A percentile compares a stretch with the other conserved stretches of the same genome.
Evolutionary conservation across 345 rosid species (phyloP).

Genomic region (Rhodomyrtus tomentosa): DNA sequence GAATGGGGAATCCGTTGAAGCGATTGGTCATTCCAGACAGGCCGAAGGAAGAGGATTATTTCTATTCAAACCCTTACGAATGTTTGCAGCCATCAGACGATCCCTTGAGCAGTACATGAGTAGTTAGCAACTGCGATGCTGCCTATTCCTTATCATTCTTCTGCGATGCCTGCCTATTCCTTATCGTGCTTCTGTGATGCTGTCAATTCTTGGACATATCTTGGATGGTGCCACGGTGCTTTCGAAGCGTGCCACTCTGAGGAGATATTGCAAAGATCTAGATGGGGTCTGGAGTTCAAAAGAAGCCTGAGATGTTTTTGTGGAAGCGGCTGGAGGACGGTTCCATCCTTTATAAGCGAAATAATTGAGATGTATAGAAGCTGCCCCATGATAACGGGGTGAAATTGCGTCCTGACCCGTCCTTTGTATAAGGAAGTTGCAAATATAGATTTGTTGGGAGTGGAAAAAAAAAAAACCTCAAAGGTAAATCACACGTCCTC

Average conservation of each 20-base stretch:
- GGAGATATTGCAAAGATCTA: neutral
- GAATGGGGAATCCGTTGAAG: constrained; percentile 15
- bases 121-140: neutral
- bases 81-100: constrained; percentile 17
- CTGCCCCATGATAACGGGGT: constrained; percentile 30
- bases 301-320: constrained; percentile 7
- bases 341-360: constrained; percentile 19
- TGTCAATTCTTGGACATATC: constrained; percentile 15
- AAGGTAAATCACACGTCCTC: constrained; percentile 13
- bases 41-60: constrained; percentile 40
- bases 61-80: constrained; percentile 39
- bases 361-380: constrained; percentile 31
- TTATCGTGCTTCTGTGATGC: neutral
- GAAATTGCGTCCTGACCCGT: constrained; percentile 5
- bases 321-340: constrained; percentile 4
- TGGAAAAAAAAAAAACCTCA: neutral
- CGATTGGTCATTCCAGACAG: constrained; percentile 22
- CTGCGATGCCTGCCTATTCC: neutral
- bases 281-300: neutral
- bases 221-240: neutral
- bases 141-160: neutral
- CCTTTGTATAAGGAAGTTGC: constrained; percentile 20
- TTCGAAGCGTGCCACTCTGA: constrained; percentile 3
- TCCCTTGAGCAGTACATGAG: constrained; percentile 27
- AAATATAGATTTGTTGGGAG: constrained; percentile 11